A percentile compares a stretch with the other conserved stretches of the same genome.
phyloP scores from a whole-genome alignment of 306 rosid genomes.

The Dalbergia cochinchinensis region DNA sequence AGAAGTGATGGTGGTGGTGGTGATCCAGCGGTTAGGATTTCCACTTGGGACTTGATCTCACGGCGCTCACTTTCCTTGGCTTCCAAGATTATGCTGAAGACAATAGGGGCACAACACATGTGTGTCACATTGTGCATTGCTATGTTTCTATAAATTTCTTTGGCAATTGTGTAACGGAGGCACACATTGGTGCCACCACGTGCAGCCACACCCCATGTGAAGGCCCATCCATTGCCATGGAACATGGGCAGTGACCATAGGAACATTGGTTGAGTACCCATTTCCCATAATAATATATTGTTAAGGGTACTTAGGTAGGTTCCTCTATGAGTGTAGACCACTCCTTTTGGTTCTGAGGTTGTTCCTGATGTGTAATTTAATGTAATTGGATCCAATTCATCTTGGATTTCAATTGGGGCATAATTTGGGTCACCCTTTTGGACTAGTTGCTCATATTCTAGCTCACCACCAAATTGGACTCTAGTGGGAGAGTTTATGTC shows the following conservation, averaged over 20 bases:
- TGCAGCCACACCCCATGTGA: constrained; percentile 80
- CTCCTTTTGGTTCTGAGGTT: constrained; percentile 76
- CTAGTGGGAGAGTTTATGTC: constrained; percentile 69
- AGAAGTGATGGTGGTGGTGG: constrained; percentile 71
- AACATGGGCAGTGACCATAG: constrained; percentile 83
- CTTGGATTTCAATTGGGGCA: constrained; percentile 31
- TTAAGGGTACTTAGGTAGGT: constrained; percentile 70
- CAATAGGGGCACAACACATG: constrained; percentile 80
- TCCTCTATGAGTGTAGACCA: constrained; percentile 74
- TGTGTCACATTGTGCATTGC: constrained; percentile 63
- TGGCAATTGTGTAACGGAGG: constrained; percentile 58
- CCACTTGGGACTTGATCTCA: constrained; percentile 34
- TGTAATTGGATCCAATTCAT: constrained; percentile 71
- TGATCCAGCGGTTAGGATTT: constrained; percentile 51
- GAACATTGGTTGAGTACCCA: constrained; percentile 65
- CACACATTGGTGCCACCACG: constrained; percentile 80
- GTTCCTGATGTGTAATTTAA: constrained; percentile 81
- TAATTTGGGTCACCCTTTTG: constrained; percentile 43
- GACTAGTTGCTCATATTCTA: constrained; percentile 68
- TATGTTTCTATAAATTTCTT: constrained; percentile 55
- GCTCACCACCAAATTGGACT: constrained; percentile 57
- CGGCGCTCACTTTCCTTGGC: constrained; percentile 43
- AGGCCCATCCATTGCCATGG: constrained; percentile 86
- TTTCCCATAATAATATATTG: constrained; percentile 66
- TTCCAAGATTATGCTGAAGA: constrained; percentile 69